Conservation (phyloP, 2,329 filamentous ascomycete genomes). For the Calonectria hongkongensis region DNA sequence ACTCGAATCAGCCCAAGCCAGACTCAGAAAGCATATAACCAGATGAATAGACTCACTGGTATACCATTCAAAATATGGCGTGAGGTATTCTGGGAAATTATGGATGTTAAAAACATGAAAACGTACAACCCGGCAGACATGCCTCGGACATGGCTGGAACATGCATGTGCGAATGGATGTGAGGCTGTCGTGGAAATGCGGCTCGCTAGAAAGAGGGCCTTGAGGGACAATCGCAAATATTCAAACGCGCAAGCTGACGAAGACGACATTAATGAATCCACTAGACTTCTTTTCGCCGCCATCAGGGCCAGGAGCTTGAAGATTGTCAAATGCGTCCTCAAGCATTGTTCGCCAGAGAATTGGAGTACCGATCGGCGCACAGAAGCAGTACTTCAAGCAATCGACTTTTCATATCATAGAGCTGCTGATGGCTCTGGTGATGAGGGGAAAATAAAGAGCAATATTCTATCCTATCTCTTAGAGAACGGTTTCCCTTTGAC, state of each 20-base stretch:
- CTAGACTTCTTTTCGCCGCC: not conserved
- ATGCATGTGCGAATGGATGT: too few relatives aligned
- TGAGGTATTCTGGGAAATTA: too few relatives aligned
- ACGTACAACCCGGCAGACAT: too few relatives aligned
- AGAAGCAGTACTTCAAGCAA: not conserved
- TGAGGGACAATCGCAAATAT: not conserved
- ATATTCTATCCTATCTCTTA: not conserved
- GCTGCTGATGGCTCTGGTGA: not conserved
- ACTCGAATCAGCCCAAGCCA: too few relatives aligned
- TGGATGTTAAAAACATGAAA: too few relatives aligned
- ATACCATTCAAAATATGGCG: too few relatives aligned
- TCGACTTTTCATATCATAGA: not conserved
- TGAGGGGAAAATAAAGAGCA: not conserved
- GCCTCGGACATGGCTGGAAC: too few relatives aligned
- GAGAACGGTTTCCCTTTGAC: not conserved
- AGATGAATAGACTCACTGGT: too few relatives aligned
- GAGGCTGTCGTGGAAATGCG: too few relatives aligned
- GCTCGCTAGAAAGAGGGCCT: too few relatives aligned
- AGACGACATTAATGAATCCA: not conserved
- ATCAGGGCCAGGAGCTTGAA: not conserved
- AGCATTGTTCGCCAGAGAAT: not conserved
- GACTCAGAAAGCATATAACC: too few relatives aligned
- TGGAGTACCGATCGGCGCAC: not conserved
- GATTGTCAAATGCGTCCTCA: not conserved
- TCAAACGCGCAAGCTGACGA: not conserved